Conservation (phyloP, 140 eudicot genomes). For the Flaveria floridana region DNA sequence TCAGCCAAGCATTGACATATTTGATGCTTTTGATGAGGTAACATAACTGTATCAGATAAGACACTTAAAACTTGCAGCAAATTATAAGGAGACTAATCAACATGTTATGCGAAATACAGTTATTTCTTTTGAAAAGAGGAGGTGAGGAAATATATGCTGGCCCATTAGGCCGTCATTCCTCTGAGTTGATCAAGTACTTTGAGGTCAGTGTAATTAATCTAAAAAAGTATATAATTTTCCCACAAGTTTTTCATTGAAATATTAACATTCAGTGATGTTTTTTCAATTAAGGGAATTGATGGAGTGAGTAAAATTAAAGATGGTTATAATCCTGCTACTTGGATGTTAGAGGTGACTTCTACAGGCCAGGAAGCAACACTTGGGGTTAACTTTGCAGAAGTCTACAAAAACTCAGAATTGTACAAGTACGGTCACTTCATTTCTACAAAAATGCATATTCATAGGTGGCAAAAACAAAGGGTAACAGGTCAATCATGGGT, state of each 20-base stretch:
- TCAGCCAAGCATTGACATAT: constrained; percentile 78
- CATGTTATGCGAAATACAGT: constrained; percentile 28
- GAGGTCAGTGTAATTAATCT: constrained; percentile 45
- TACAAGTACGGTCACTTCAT: constrained; percentile 46
- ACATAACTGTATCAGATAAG: neutral
- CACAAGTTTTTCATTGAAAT: neutral
- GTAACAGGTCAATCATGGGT: neutral
- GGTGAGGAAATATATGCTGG: constrained; percentile 75
- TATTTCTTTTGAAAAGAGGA: constrained; percentile 63
- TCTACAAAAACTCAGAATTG: constrained; percentile 75
- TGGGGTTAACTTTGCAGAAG: constrained; percentile 53
- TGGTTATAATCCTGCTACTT: constrained; percentile 88
- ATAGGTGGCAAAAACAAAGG: neutral
- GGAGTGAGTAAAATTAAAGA: constrained; percentile 73
- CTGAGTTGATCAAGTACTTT: constrained; percentile 57
- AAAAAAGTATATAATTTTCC: neutral
- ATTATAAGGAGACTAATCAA: constrained; percentile 9
- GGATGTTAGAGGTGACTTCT: constrained; percentile 90
- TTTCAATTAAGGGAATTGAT: constrained; percentile 39
- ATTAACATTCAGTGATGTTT: neutral
- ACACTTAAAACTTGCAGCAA: neutral
- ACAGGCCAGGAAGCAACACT: constrained; percentile 58
- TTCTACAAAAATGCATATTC: neutral
- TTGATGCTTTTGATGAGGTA: constrained; percentile 81
- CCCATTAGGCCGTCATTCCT: constrained; percentile 61